Evolutionary conservation across 176 grass and related monocot genomes (phyloP).

Genomic region (Ensete glaucum): DNA sequence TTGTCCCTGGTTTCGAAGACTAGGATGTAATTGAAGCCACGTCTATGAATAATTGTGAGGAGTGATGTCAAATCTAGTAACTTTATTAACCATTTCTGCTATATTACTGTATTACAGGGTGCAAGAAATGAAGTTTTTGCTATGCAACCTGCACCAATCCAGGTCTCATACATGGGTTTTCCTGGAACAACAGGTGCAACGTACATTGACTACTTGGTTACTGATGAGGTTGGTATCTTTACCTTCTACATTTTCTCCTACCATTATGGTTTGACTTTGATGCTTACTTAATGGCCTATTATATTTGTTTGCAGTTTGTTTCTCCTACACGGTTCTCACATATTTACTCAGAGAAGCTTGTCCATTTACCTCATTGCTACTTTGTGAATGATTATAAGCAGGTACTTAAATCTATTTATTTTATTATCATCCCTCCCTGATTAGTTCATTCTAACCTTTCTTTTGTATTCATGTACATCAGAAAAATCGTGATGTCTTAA

Average conservation of each 20-base stretch:
- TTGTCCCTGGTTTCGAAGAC: too few relatives aligned
- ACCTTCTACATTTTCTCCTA: too few relatives aligned
- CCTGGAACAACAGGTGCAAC: constrained; percentile 74
- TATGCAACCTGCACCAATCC: constrained; percentile 63
- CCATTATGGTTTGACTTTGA: too few relatives aligned
- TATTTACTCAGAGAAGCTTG: constrained; percentile 85
- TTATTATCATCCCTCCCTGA: neutral
- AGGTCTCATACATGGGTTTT: constrained; percentile 90
- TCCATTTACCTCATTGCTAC: constrained; percentile 84
- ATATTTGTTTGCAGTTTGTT: constrained; percentile 64
- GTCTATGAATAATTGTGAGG: too few relatives aligned
- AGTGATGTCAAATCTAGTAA: too few relatives aligned
- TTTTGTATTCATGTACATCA: constrained; percentile 25
- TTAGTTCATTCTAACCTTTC: too few relatives aligned
- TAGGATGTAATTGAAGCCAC: too few relatives aligned
- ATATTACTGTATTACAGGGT: constrained; percentile 23
- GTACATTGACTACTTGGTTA: constrained; percentile 78
- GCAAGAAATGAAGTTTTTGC: constrained; percentile 91
- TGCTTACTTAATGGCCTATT: neutral
- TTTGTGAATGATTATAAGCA: constrained; percentile 92
- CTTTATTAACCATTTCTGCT: too few relatives aligned
- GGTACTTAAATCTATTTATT: constrained; percentile 18
- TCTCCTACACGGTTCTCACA: constrained; percentile 54
- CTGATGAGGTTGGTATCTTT: constrained; percentile 54
- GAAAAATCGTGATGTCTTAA: constrained; percentile 63